A percentile compares a stretch with the other conserved stretches of the same genome.
These are phyloP conservation scores for Talaromyces thailandensis DNA, from an alignment of 495 filamentous ascomycete genomes.

Conservation along the genomic window DNA sequence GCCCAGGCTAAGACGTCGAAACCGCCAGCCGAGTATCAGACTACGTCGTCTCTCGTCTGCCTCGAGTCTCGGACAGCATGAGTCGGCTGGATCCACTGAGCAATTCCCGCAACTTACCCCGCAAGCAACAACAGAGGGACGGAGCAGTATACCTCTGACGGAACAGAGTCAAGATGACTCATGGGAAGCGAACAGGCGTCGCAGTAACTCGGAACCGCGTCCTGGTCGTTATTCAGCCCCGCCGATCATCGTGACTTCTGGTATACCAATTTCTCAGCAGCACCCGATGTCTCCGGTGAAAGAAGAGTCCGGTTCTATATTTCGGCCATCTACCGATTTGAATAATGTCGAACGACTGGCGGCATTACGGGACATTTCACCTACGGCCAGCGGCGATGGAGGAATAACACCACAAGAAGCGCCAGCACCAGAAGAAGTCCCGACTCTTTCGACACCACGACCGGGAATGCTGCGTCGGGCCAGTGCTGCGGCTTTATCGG, in stretches of 20 bases:
- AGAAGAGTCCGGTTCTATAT: constrained; percentile 26
- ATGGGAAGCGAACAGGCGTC: constrained; percentile 26
- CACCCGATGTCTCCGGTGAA: constrained; percentile 26
- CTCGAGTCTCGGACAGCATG: constrained; percentile 8
- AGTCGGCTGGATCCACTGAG: constrained; percentile 9
- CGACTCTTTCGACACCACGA: constrained; percentile 1
- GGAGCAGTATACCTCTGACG: constrained; percentile 8
- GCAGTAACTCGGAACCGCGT: constrained; percentile 38
- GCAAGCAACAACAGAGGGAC: constrained; percentile 3
- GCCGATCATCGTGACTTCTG: constrained; percentile 20
- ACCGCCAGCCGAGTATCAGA: constrained; percentile 33
- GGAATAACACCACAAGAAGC: background rate
- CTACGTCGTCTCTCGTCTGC: constrained; percentile 26
- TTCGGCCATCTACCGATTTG: constrained; percentile 8
- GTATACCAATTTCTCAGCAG: constrained; percentile 15
- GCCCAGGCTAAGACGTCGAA: constrained; percentile 9
- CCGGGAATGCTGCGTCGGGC: constrained; percentile 23
- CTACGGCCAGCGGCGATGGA: background rate
- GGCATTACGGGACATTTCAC: background rate
- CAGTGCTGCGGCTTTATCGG: constrained; percentile 23
- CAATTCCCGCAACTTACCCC: constrained; percentile 5
- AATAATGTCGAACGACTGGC: background rate
- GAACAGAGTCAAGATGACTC: constrained; percentile 23
- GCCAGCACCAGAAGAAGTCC: background rate
- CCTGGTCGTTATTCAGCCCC: constrained; percentile 30